Evolutionary conservation across 2,329 filamentous ascomycete species (phyloP).

Genomic region (Fusarium sp.): DNA sequence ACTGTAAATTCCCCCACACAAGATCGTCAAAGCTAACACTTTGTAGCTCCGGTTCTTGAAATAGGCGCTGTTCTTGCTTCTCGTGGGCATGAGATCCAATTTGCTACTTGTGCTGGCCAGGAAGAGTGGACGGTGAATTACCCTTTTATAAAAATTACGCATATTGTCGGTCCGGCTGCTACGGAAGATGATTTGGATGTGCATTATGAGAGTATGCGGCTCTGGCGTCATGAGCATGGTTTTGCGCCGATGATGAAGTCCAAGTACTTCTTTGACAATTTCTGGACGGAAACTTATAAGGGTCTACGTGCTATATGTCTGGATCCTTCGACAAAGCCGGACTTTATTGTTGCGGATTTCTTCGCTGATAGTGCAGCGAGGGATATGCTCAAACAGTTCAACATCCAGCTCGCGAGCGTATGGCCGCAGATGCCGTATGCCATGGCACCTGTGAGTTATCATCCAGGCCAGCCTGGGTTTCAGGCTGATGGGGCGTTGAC

Average conservation of each 20-base stretch:
- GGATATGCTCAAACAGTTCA: conserved; percentile 55
- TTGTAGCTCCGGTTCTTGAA: conserved; percentile 52
- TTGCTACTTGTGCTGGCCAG: conserved; percentile 54
- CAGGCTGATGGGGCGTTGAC: conserved; percentile 54
- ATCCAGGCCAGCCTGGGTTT: conserved; percentile 57
- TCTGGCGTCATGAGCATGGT: conserved; percentile 50
- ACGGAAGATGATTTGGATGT: conserved; percentile 46
- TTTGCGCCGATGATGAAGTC: conserved; percentile 50
- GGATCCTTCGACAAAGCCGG: conserved; percentile 47
- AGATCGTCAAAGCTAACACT: conserved; percentile 6
- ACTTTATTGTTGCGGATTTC: conserved; percentile 58
- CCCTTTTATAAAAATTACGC: conserved; percentile 48
- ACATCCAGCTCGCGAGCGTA: conserved; percentile 54
- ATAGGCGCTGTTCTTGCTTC: conserved; percentile 50
- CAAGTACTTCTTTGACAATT: conserved; percentile 54
- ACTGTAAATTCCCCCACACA: not conserved
- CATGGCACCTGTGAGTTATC: conserved; percentile 54
- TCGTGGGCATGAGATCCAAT: conserved; percentile 53
- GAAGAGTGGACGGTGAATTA: conserved; percentile 51
- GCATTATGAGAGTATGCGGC: conserved; percentile 53
- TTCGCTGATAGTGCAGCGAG: conserved; percentile 56
- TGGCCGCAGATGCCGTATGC: conserved; percentile 57
- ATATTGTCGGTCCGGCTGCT: conserved; percentile 49
- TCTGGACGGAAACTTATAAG: conserved; percentile 51
- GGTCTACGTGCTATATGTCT: conserved; percentile 31